A percentile compares a stretch with the other conserved stretches of the same genome.
Conservation (phyloP, 306 rosid species). For the Luffa acutangula region DNA sequence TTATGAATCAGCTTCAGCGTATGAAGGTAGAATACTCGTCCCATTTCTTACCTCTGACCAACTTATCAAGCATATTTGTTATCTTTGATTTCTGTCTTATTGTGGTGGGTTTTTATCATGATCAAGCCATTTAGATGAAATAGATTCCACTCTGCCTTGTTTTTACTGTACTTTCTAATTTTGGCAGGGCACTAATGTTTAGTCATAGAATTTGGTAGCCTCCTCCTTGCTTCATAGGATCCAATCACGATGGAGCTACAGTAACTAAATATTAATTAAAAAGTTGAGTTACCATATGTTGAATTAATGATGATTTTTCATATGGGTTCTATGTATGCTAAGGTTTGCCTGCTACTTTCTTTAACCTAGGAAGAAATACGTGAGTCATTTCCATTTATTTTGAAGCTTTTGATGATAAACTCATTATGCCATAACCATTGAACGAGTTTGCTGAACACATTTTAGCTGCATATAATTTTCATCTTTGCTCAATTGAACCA, state of each 20-base stretch:
- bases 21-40: slow-evolving; percentile 51
- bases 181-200: background rate
- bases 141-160: background rate
- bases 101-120: background rate
- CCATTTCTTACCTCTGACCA: slow-evolving; percentile 12
- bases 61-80: background rate
- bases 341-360: background rate
- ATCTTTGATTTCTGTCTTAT: slow-evolving; percentile 9
- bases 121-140: background rate
- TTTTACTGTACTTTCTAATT: background rate
- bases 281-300: background rate
- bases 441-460: background rate
- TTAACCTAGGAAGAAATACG: background rate
- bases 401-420: background rate
- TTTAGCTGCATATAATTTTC: background rate
- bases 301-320: background rate
- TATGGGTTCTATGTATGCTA: background rate
- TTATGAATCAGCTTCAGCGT: slow-evolving; percentile 60
- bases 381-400: background rate
- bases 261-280: background rate
- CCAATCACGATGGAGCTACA: background rate
- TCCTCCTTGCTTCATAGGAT: background rate
- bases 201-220: background rate
- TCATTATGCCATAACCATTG: background rate
- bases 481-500: background rate